phyloP scores from a whole-genome alignment of 192 early-diverging fungal species.

The Linnemannia zychae region DNA sequence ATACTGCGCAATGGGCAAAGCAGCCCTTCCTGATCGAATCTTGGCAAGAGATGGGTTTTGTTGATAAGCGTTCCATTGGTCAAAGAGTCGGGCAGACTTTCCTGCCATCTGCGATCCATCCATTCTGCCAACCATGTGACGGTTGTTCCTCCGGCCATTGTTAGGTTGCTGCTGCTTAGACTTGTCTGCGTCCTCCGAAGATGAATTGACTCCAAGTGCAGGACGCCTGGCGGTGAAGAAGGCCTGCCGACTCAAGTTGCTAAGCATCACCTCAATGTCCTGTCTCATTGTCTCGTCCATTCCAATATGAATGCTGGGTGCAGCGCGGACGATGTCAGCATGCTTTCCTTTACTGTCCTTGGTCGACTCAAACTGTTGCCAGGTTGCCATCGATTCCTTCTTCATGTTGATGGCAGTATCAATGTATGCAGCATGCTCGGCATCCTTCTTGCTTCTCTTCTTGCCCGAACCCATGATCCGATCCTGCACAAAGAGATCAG shows the following conservation, averaged over 20 bases:
- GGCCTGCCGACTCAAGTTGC: conserved; percentile 36
- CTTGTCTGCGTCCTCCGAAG: background rate
- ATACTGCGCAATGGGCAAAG: conserved; percentile 58
- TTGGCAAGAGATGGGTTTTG: conserved; percentile 34
- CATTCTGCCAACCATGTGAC: conserved; percentile 39
- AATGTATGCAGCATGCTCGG: conserved; percentile 52
- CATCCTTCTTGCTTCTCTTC: conserved; percentile 58
- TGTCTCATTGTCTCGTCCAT: conserved; percentile 50
- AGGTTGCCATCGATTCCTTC: conserved; percentile 47
- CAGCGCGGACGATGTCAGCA: conserved; percentile 36
- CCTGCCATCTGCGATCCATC: conserved; percentile 39
- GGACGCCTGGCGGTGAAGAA: conserved; percentile 45
- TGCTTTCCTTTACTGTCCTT: conserved; percentile 55
- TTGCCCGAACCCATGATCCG: conserved; percentile 43
- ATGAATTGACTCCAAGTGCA: conserved; percentile 17
- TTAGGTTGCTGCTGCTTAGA: conserved; percentile 16
- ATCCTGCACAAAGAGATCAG: conserved; percentile 51
- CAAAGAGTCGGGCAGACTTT: conserved; percentile 50
- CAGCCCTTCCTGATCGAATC: conserved; percentile 38
- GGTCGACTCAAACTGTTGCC: conserved; percentile 55
- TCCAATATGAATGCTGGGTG: conserved; percentile 48
- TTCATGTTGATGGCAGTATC: conserved; percentile 57
- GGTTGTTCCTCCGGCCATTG: conserved; percentile 30
- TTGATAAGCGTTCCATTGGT: conserved; percentile 37
- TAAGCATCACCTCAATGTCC: conserved; percentile 43